A percentile compares a stretch with the other conserved stretches of the same genome.
These are phyloP conservation scores for Backusella tuberculispora DNA, from an alignment of 192 early-diverging fungal genomes.

Conservation along the genomic window DNA sequence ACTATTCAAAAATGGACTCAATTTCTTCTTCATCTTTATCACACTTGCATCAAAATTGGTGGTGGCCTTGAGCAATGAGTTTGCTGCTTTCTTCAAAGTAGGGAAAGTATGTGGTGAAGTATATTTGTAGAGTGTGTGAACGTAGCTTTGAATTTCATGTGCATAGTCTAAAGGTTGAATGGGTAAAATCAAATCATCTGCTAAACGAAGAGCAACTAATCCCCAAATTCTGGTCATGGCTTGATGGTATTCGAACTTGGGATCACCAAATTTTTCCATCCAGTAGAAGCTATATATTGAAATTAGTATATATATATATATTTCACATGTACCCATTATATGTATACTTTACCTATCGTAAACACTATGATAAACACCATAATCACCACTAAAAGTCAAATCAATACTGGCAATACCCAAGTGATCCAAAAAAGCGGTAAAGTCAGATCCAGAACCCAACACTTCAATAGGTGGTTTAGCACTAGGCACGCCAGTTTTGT, in stretches of 20 bases:
- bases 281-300: slow-evolving; percentile 50
- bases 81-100: slow-evolving; percentile 19
- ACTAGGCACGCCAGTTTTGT: neutral
- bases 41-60: slow-evolving; percentile 25
- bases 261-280: slow-evolving; percentile 61
- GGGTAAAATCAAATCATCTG: slow-evolving; percentile 49
- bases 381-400: slow-evolving; percentile 52
- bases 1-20: slow-evolving; percentile 3
- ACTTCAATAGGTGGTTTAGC: slow-evolving; percentile 30
- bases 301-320: neutral
- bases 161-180: slow-evolving; percentile 53
- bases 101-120: slow-evolving; percentile 21
- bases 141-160: slow-evolving; percentile 45
- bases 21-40: slow-evolving; percentile 1
- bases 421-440: slow-evolving; percentile 63
- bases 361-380: slow-evolving; percentile 67
- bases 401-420: slow-evolving; percentile 60
- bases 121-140: slow-evolving; percentile 39
- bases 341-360: slow-evolving; percentile 50
- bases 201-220: slow-evolving; percentile 48
- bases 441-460: slow-evolving; percentile 61
- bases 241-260: slow-evolving; percentile 57
- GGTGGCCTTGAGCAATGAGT: neutral
- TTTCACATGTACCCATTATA: neutral
- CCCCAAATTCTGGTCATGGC: slow-evolving; percentile 53